phyloP scores from a whole-genome alignment of 73 alveolate genomes.

The Paramecium tetraurelia region DNA sequence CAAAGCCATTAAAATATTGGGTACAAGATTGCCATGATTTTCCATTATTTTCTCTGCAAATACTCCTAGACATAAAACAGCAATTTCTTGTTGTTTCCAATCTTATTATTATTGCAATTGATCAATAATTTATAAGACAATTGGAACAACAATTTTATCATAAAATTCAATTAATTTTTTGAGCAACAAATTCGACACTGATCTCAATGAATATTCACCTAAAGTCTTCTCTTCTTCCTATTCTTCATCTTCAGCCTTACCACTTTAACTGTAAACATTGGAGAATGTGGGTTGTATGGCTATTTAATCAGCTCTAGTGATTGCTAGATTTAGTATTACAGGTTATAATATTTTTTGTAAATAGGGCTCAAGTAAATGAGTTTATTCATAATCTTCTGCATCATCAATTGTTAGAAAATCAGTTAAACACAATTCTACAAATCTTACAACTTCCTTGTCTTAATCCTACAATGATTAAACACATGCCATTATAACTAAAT shows the following conservation, averaged over 20 bases:
- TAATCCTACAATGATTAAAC: not conserved
- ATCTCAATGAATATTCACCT: slow-evolving; percentile 32
- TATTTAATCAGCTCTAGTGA: not conserved
- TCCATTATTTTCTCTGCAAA: not conserved
- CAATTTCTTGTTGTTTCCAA: slow-evolving; percentile 4
- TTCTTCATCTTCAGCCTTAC: not conserved
- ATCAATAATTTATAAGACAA: not conserved
- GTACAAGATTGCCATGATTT: not conserved
- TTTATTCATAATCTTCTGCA: slow-evolving; percentile 24
- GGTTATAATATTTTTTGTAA: not conserved
- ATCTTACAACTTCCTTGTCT: not conserved
- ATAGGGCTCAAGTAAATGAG: not conserved
- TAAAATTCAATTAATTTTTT: not conserved
- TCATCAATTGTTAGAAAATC: slow-evolving; percentile 38
- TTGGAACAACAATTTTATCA: not conserved
- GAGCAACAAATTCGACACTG: not conserved
- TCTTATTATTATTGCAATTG: not conserved
- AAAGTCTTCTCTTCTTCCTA: not conserved
- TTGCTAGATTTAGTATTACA: not conserved
- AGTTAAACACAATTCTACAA: not conserved
- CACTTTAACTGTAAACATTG: not conserved
- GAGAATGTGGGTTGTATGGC: not conserved
- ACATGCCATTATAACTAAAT: not conserved
- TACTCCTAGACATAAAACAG: not conserved
- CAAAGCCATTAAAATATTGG: not conserved